Percentiles rank a stretch among this genome's conserved stretches.
Evolutionary conservation across 768 basidiomycete genomes (phyloP).

Genomic region (Boletales sp.): DNA sequence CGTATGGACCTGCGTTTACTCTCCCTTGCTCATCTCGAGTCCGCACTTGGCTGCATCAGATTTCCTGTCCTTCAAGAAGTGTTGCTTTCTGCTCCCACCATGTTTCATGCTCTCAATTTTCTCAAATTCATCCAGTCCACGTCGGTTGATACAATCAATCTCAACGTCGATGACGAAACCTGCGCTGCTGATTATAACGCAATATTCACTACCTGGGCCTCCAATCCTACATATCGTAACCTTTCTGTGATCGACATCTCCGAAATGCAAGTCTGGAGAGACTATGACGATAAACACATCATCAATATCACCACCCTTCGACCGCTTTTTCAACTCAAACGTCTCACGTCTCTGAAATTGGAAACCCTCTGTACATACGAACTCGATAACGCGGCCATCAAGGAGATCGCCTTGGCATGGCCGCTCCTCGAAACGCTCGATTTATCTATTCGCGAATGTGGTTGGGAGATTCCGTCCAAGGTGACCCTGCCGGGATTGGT

Average conservation of each 20-base stretch:
- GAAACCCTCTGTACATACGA: slow-evolving; percentile 27
- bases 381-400: slow-evolving; percentile 22
- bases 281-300: slow-evolving; percentile 29
- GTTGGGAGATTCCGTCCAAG: slow-evolving; percentile 28
- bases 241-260: slow-evolving; percentile 26
- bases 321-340: slow-evolving; percentile 24
- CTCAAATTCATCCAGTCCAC: slow-evolving; percentile 25
- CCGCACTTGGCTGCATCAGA: slow-evolving; percentile 2
- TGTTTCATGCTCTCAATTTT: slow-evolving; percentile 22
- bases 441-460: slow-evolving; percentile 26
- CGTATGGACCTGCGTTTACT: slow-evolving; percentile 26
- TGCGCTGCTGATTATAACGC: slow-evolving; percentile 21
- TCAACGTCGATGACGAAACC: slow-evolving; percentile 30
- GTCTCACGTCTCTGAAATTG: slow-evolving; percentile 21
- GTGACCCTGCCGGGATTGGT: slow-evolving; percentile 24
- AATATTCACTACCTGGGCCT: slow-evolving; percentile 23
- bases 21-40: slow-evolving; percentile 20
- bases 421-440: slow-evolving; percentile 27
- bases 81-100: slow-evolving; percentile 20
- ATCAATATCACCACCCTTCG: slow-evolving; percentile 22
- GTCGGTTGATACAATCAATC: slow-evolving; percentile 29
- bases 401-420: slow-evolving; percentile 26
- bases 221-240: slow-evolving; percentile 21
- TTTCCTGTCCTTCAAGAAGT: slow-evolving; percentile 24
- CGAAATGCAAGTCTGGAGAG: slow-evolving; percentile 28